Evolutionary conservation across 2,329 filamentous ascomycete species (phyloP).

Genomic region (Metarhizium brunneum): DNA sequence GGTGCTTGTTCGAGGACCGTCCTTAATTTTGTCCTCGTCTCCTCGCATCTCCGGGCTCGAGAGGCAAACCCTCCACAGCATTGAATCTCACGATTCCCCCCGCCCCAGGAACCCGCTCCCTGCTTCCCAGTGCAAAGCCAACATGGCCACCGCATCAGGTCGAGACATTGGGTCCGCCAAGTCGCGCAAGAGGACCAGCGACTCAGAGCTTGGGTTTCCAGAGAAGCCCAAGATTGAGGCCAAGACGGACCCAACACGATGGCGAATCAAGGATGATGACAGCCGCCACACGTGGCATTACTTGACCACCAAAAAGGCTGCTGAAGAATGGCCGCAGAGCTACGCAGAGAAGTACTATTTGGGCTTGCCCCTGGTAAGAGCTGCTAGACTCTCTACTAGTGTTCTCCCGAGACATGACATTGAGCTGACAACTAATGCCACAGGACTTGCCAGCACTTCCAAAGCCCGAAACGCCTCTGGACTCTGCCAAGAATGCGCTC

Average conservation of each 20-base stretch:
- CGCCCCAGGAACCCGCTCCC: not conserved
- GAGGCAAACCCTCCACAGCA: too few species aligned
- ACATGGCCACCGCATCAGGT: conserved; percentile 21
- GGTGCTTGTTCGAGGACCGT: too few species aligned
- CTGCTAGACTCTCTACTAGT: not conserved
- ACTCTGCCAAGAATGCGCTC: conserved; percentile 74
- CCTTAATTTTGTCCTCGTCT: too few species aligned
- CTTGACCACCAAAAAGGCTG: conserved; percentile 61
- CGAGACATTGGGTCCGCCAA: conserved; percentile 20
- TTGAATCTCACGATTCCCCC: not conserved
- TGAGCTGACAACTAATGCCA: not conserved
- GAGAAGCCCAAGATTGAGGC: conserved; percentile 40
- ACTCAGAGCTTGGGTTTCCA: conserved; percentile 26
- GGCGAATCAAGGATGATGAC: conserved; percentile 74
- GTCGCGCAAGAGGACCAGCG: conserved; percentile 34
- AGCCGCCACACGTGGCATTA: conserved; percentile 95
- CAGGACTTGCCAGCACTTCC: conserved; percentile 69
- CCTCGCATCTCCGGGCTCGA: too few species aligned
- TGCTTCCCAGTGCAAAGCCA: not conserved
- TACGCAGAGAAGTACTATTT: conserved; percentile 84
- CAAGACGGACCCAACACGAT: conserved; percentile 71
- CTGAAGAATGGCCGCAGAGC: conserved; percentile 73
- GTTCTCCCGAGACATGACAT: not conserved
- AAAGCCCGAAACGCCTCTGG: conserved; percentile 60
- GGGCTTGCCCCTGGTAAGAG: conserved; percentile 63